Conservation (phyloP, 75 land plant species). For the Isoetes taiwanensis region DNA sequence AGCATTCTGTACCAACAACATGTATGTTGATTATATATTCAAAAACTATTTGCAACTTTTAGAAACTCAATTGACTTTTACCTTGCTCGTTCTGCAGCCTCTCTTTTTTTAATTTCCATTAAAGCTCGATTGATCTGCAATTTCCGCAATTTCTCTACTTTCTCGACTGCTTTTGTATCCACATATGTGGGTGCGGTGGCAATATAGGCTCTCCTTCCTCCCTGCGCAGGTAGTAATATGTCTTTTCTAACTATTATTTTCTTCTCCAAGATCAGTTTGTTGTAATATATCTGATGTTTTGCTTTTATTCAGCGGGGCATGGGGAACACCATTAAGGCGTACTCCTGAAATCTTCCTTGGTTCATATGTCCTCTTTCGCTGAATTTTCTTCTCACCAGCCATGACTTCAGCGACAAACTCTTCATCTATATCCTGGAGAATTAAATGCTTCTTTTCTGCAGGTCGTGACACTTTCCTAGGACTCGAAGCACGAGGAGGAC, state of each 20-base stretch:
- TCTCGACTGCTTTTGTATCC: constrained; percentile 54
- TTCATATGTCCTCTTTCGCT: background rate
- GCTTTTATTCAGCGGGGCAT: too few species aligned
- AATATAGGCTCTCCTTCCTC: constrained; percentile 4
- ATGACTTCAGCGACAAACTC: constrained; percentile 12
- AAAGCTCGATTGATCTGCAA: constrained; percentile 41
- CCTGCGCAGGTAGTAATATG: constrained; percentile 9
- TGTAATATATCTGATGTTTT: too few species aligned
- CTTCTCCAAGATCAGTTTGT: too few species aligned
- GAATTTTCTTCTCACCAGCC: constrained; percentile 4
- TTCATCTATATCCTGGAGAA: background rate
- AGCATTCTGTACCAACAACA: constrained; percentile 37
- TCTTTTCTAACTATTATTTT: too few species aligned
- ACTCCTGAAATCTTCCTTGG: too few species aligned
- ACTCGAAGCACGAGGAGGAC: background rate
- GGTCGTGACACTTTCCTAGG: constrained; percentile 2
- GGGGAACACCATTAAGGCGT: too few species aligned
- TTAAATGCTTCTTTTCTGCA: background rate
- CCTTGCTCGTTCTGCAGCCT: constrained; percentile 72
- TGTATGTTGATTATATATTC: background rate
- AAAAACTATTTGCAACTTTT: background rate
- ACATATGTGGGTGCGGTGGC: constrained; percentile 23
- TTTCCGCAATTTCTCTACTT: constrained; percentile 64
- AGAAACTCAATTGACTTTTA: too few species aligned
- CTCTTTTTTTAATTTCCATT: constrained; percentile 40